Evolutionary conservation across 2,329 filamentous ascomycete genomes (phyloP), one percentile per base, ranked within the genome.

Genomic region (Fusarium sp.): DNA sequence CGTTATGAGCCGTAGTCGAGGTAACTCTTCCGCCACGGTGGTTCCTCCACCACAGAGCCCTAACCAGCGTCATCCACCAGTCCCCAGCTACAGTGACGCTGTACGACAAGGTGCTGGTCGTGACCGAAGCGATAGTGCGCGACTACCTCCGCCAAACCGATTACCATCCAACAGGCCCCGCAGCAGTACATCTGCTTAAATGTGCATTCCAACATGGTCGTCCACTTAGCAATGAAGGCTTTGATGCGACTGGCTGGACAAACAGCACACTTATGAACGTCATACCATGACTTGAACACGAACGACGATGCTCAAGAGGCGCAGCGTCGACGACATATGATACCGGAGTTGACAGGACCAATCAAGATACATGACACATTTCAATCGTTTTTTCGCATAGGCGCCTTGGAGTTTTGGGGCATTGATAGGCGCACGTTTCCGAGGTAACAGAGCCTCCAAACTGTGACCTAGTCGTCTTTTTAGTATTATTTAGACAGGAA

Each of bases 1-100:
- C 31, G 80, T 84, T 6, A 79, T 84, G 68, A 84, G 84, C 59
- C 84, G 85, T 54, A 86, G 81, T 63, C 82, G 87, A 22, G 84
- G 83, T 5, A 80, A 78, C 45, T 88, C 88, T 2, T 75, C 84
- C 69, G 80, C 82, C 1, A 83, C 84, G 6, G 68, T 75, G 9
- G 53, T 72, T 13, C 64, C 77, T 51, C 44, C 71, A 28, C 50
- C 74, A 17, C 67, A 75, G 63, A 63, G 67, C 58, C 42, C 72
- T 19, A 65, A 57, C 24, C 64, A 69, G 51, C 71, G 70, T 33
- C 69, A 76, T 28, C 91, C 92, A 24, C 92, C 93, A 1, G 94
- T 96, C 67, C 93, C 93, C 3, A 94, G 89, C 73, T 97, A 97
- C 76, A 92, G 90, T 77, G 92, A 93, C 62, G 93, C 92, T 3